Conservation (phyloP, 305 asterid genomes). For the Fraxinus velutina region DNA sequence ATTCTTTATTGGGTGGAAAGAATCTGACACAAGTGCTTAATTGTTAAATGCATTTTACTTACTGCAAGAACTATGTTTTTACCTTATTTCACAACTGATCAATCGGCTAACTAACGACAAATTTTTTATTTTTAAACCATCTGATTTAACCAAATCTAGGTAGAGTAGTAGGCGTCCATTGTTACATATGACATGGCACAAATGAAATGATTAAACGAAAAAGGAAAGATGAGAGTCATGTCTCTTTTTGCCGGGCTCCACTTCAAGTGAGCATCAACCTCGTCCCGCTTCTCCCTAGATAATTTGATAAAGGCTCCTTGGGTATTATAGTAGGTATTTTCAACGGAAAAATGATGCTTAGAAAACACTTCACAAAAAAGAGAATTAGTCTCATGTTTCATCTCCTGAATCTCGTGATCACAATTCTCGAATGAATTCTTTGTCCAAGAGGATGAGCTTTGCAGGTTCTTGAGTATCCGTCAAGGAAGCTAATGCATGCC, state of each 20-base stretch:
- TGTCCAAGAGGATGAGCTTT: not conserved
- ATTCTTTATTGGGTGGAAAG: conserved; percentile 12
- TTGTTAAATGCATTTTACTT: not conserved
- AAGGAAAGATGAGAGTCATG: not conserved
- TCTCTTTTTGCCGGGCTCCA: not conserved
- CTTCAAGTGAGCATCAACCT: not conserved
- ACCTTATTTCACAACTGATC: not conserved
- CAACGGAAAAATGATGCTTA: not conserved
- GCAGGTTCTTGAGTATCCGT: too few species aligned
- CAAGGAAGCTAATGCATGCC: not conserved
- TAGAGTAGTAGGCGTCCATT: not conserved
- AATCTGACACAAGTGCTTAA: not conserved
- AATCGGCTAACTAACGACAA: not conserved
- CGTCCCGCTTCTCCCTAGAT: not conserved
- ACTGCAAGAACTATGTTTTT: not conserved
- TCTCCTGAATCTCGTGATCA: not conserved
- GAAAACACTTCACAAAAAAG: not conserved
- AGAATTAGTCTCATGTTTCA: not conserved
- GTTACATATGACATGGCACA: not conserved
- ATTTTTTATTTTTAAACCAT: not conserved
- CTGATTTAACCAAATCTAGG: not conserved
- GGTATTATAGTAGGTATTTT: not conserved
- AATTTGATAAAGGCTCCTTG: not conserved
- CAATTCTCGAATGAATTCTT: not conserved
- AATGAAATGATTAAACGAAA: not conserved